phyloP scores from a whole-genome alignment of 2,329 filamentous ascomycete genomes.

The Pseudogymnoascus sp. region DNA sequence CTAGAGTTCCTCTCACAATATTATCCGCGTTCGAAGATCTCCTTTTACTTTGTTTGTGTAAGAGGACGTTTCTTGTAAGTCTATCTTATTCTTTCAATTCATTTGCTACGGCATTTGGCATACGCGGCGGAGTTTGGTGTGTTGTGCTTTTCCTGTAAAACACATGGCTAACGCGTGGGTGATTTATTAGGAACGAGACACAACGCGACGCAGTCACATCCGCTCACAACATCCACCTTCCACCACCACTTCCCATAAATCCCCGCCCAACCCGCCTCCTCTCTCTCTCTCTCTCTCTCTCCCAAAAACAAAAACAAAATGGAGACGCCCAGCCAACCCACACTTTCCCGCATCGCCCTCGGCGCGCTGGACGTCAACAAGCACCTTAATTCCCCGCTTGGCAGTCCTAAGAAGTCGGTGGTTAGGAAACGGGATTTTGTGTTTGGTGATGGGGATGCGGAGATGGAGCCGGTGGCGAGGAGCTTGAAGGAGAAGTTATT shows the following conservation, averaged over 20 bases:
- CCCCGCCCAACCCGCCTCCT: background rate
- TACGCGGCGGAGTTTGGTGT: too few relatives aligned
- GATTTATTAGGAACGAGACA: too few relatives aligned
- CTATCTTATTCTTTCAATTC: background rate
- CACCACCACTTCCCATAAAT: background rate
- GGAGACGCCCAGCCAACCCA: background rate
- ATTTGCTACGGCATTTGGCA: background rate
- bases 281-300: background rate
- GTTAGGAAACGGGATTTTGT: background rate
- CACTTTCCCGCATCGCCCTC: slow-evolving; percentile 12
- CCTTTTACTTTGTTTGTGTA: background rate
- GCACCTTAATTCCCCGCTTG: slow-evolving; percentile 8
- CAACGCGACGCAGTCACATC: too few relatives aligned
- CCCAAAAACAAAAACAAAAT: background rate
- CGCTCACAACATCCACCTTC: too few relatives aligned
- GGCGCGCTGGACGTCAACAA: slow-evolving; percentile 12
- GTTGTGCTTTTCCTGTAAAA: too few relatives aligned
- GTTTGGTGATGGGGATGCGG: background rate
- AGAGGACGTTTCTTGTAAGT: background rate
- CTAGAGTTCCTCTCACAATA: background rate
- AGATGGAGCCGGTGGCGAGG: background rate
- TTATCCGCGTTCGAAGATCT: background rate
- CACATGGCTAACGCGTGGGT: too few relatives aligned
- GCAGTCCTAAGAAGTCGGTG: background rate
- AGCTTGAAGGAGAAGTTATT: background rate